These are phyloP conservation scores for Lentinula edodes DNA, from an alignment of 768 basidiomycete genomes.

Conservation along the genomic window DNA sequence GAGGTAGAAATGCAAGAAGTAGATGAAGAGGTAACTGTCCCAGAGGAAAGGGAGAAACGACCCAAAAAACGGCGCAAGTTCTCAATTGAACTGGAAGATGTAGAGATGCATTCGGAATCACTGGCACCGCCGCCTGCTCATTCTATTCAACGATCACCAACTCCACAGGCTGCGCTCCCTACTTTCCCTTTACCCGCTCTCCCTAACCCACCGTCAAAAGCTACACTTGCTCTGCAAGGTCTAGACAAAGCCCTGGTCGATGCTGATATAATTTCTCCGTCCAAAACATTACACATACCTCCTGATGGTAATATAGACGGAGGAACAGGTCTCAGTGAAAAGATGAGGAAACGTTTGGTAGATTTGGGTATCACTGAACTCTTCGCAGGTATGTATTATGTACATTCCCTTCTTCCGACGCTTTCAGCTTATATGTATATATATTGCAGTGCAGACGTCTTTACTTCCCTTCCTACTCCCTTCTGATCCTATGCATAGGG, in stretches of 20 bases:
- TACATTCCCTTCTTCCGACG: not conserved
- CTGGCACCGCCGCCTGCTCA: conserved; percentile 1
- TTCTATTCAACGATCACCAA: conserved; percentile 12
- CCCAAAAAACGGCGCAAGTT: conserved; percentile 43
- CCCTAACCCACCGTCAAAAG: conserved; percentile 66
- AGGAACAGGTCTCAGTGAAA: conserved; percentile 50
- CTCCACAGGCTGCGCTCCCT: conserved; percentile 41
- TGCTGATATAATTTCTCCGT: conserved; percentile 65
- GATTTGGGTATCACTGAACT: conserved; percentile 81
- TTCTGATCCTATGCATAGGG: conserved; percentile 27
- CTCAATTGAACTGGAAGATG: conserved; percentile 14
- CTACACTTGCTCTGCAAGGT: conserved; percentile 70
- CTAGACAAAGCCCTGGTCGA: conserved; percentile 67
- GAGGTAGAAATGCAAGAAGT: conserved; percentile 15
- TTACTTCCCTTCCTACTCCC: conserved; percentile 79
- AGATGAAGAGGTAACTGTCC: conserved; percentile 15
- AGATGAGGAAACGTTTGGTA: conserved; percentile 54
- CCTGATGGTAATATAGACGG: conserved; percentile 26
- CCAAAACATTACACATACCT: conserved; percentile 38
- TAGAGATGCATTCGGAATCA: not conserved
- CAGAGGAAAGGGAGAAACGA: conserved; percentile 21
- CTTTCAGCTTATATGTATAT: conserved; percentile 3
- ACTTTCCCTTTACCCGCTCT: conserved; percentile 63
- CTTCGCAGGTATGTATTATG: conserved; percentile 68
- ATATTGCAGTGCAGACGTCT: conserved; percentile 72